A percentile compares a stretch with the other conserved stretches of the same genome.
These are phyloP conservation scores for Arctostaphylos glauca DNA, from an alignment of 148 eudicot genomes.

Conservation along the genomic window DNA sequence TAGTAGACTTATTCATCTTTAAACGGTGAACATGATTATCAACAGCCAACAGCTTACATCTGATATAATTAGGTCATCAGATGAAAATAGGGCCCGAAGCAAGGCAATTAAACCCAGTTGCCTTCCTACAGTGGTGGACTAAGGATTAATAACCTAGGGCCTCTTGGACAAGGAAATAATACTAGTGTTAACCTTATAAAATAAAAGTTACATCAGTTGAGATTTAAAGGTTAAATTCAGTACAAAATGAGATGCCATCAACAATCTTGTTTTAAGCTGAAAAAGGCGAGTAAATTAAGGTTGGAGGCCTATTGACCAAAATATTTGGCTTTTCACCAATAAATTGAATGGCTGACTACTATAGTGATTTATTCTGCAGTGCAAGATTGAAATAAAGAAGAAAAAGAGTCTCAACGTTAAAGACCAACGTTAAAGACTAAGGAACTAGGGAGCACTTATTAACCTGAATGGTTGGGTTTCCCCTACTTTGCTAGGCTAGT, in stretches of 20 bases:
- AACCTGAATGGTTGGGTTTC: neutral
- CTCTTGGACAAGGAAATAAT: neutral
- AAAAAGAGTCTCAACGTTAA: neutral
- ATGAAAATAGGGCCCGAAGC: neutral
- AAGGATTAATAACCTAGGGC: neutral
- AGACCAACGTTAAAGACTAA: neutral
- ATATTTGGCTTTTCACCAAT: neutral
- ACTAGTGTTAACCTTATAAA: neutral
- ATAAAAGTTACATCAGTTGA: neutral
- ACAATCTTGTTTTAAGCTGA: neutral
- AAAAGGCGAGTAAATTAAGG: neutral
- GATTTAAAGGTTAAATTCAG: neutral
- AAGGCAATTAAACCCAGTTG: neutral
- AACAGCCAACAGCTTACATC: neutral
- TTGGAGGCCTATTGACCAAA: neutral
- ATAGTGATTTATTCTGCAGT: neutral
- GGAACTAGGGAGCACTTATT: neutral
- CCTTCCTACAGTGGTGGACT: neutral
- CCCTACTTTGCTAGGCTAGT: neutral
- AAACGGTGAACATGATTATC: neutral
- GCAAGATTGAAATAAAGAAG: neutral
- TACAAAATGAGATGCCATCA: neutral
- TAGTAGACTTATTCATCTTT: too few relatives aligned
- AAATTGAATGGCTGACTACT: neutral
- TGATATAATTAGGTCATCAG: neutral